phyloP scores from a whole-genome alignment of 2,329 filamentous ascomycete genomes.

The Cadophora sp. region DNA sequence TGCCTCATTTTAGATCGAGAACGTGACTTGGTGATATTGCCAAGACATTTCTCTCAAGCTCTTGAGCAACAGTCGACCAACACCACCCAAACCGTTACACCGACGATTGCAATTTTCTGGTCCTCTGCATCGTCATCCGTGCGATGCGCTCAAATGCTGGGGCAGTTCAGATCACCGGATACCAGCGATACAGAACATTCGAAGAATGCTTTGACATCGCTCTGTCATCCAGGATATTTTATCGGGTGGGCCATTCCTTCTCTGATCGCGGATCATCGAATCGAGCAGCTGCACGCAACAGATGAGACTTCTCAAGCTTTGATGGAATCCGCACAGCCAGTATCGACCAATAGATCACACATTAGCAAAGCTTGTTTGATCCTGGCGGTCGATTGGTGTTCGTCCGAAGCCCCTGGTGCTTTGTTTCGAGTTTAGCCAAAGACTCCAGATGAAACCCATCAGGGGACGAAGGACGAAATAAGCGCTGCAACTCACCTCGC shows the following conservation, averaged over 20 bases:
- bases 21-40: not conserved
- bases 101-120: too few relatives aligned
- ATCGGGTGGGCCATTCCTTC: not conserved
- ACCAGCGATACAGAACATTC: not conserved
- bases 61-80: too few relatives aligned
- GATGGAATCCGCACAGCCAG: not conserved
- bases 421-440: constrained; percentile 28
- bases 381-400: constrained; percentile 16
- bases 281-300: constrained; percentile 9
- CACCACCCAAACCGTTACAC: too few relatives aligned
- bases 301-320: constrained; percentile 22
- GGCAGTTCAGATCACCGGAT: not conserved
- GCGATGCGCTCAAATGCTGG: not conserved
- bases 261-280: constrained; percentile 5
- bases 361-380: constrained; percentile 24
- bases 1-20: not conserved
- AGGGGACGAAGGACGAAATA: constrained; percentile 15
- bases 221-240: not conserved
- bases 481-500: constrained; percentile 10
- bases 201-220: not conserved
- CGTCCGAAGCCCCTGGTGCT: constrained; percentile 26
- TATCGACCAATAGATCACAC: constrained; percentile 11
- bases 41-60: too few relatives aligned
- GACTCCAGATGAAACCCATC: constrained; percentile 23
- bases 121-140: not conserved